A percentile compares a stretch with the other conserved stretches of the same genome.
Evolutionary conservation across 1,284 basidiomycete species (phyloP).

Genomic region (Erythrobasidium hasegawianum): DNA sequence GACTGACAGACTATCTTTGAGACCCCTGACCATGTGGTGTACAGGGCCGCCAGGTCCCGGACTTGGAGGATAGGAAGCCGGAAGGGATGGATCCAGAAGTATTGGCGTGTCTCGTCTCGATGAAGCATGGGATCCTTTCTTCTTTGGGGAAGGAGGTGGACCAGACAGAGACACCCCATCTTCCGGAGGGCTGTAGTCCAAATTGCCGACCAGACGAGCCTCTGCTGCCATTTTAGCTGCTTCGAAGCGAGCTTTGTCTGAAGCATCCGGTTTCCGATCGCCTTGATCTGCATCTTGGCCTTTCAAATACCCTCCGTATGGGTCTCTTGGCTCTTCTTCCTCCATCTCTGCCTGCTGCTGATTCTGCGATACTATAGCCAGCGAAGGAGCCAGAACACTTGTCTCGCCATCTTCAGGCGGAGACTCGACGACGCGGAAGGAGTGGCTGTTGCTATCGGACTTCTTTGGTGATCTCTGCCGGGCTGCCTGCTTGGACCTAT

Average conservation of each 20-base stretch:
- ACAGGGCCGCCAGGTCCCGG: neutral
- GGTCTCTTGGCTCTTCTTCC: slow-evolving; percentile 46
- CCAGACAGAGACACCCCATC: neutral
- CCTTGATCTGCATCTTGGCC: slow-evolving; percentile 69
- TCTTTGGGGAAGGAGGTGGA: neutral
- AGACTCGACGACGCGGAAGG: neutral
- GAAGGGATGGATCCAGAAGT: neutral
- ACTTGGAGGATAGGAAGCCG: neutral
- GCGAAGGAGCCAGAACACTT: neutral
- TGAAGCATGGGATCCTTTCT: neutral
- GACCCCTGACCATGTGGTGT: slow-evolving; percentile 6
- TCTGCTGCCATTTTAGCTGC: slow-evolving; percentile 67
- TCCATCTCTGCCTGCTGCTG: slow-evolving; percentile 17
- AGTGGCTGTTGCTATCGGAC: neutral
- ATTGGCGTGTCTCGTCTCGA: neutral
- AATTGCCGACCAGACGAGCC: slow-evolving; percentile 50
- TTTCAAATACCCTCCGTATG: slow-evolving; percentile 76
- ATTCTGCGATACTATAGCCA: neutral
- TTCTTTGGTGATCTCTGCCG: no score
- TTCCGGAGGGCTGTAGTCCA: slow-evolving; percentile 32
- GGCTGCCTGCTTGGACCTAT: no score
- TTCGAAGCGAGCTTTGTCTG: slow-evolving; percentile 74
- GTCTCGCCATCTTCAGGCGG: neutral
- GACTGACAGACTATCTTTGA: slow-evolving; percentile 12
- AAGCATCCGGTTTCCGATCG: slow-evolving; percentile 63